A percentile compares a stretch with the other conserved stretches of the same genome.
Conservation (phyloP, 106 monocot genomes). For the Dioscorea dumetorum region DNA sequence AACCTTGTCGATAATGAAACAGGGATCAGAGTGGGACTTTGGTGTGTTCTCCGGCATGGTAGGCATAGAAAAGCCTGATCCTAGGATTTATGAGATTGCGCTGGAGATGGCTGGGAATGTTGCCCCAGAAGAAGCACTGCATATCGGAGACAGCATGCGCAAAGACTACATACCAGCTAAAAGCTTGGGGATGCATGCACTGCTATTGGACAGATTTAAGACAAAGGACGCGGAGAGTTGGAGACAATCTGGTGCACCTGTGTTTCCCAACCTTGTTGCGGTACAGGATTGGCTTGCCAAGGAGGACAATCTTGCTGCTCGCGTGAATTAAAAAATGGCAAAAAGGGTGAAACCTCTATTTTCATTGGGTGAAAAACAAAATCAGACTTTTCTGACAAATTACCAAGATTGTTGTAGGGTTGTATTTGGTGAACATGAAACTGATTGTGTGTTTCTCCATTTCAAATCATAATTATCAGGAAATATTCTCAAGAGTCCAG, state of each 20-base stretch:
- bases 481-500: no score
- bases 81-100: slow-evolving; percentile 74
- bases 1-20: not conserved
- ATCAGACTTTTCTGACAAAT: no score
- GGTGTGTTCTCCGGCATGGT: slow-evolving; percentile 93
- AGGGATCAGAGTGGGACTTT: slow-evolving; percentile 99
- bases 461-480: no score
- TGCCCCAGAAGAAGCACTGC: slow-evolving; percentile 64
- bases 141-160: slow-evolving; percentile 87
- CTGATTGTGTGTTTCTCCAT: no score
- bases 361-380: no score
- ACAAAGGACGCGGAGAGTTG: slow-evolving; percentile 70
- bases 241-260: slow-evolving; percentile 66
- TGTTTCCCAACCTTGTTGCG: slow-evolving; percentile 72
- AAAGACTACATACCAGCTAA: slow-evolving; percentile 87
- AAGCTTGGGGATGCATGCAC: slow-evolving; percentile 77
- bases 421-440: no score
- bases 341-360: no score
- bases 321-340: not conserved
- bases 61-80: slow-evolving; percentile 84
- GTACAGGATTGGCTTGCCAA: slow-evolving; percentile 55
- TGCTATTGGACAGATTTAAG: slow-evolving; percentile 85
- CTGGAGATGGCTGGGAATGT: slow-evolving; percentile 76
- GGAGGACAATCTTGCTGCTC: slow-evolving; percentile 27
- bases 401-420: no score